Conservation (phyloP, 2,329 filamentous ascomycete genomes). For the Cryphonectria nitschkei region DNA sequence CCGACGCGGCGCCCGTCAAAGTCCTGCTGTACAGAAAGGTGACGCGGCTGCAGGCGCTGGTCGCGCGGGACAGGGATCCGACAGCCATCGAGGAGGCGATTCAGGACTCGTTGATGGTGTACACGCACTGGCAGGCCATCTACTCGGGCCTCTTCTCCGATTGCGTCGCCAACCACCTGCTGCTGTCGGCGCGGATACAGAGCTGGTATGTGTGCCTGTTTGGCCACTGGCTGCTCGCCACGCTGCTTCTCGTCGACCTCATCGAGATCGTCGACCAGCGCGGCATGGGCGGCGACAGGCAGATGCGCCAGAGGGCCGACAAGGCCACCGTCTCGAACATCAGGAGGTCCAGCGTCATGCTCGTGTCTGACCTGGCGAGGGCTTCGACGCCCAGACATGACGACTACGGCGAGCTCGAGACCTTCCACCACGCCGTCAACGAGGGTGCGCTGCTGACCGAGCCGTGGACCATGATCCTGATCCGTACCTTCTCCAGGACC, state of each 20-base stretch:
- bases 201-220: conserved; percentile 63
- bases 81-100: conserved; percentile 49
- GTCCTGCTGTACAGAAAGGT: conserved; percentile 61
- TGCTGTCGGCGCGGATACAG: conserved; percentile 56
- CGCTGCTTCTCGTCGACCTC: conserved; percentile 57
- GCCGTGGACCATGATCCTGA: conserved; percentile 61
- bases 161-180: conserved; percentile 52
- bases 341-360: conserved; percentile 47
- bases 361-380: conserved; percentile 53
- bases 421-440: conserved; percentile 57
- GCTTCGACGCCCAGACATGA: conserved; percentile 43
- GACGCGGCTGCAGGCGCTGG: conserved; percentile 51
- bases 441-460: conserved; percentile 62
- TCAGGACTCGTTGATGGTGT: conserved; percentile 51
- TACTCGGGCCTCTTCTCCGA: conserved; percentile 58
- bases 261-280: conserved; percentile 54
- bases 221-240: conserved; percentile 61
- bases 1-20: conserved; percentile 60
- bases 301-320: conserved; percentile 35
- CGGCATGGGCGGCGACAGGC: conserved; percentile 34
- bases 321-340: conserved; percentile 45
- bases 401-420: conserved; percentile 37
- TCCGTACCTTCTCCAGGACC: conserved; percentile 56
- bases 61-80: conserved; percentile 39
- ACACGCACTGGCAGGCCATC: conserved; percentile 57